Evolutionary conservation across 148 eudicot genomes (phyloP).

Genomic region (Chenopodium suecicum): DNA sequence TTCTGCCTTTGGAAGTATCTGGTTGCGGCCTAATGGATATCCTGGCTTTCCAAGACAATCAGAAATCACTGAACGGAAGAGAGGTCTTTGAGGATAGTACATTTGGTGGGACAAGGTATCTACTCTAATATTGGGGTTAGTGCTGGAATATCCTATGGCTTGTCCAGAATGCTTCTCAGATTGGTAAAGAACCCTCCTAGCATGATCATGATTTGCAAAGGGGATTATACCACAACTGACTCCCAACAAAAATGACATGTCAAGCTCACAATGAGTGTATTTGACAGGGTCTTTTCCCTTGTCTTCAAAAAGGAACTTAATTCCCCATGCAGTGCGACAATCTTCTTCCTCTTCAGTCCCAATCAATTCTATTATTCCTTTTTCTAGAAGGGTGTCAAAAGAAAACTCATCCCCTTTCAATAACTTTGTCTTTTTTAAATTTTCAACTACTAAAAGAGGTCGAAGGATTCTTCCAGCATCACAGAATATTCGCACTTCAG

Average conservation of each 20-base stretch:
- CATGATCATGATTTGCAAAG: slow-evolving; percentile 93
- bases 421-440: slow-evolving; percentile 53
- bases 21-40: slow-evolving; percentile 38
- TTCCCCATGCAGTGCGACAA: slow-evolving; percentile 86
- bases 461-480: slow-evolving; percentile 93
- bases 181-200: slow-evolving; percentile 85
- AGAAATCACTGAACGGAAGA: slow-evolving; percentile 65
- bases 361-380: slow-evolving; percentile 75
- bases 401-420: slow-evolving; percentile 58
- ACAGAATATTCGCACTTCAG: slow-evolving; percentile 82
- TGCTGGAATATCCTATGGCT: slow-evolving; percentile 79
- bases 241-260: slow-evolving; percentile 79
- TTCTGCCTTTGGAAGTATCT: slow-evolving; percentile 61
- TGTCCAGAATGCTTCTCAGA: slow-evolving; percentile 93
- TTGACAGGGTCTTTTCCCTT: slow-evolving; percentile 39
- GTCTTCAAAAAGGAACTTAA: slow-evolving; percentile 56
- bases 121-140: slow-evolving; percentile 72
- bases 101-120: slow-evolving; percentile 83
- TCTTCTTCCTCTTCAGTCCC: slow-evolving; percentile 97
- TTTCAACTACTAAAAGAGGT: slow-evolving; percentile 81
- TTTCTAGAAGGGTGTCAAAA: slow-evolving; percentile 69
- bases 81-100: slow-evolving; percentile 87
- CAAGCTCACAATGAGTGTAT: slow-evolving; percentile 95
- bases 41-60: slow-evolving; percentile 77
- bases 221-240: slow-evolving; percentile 86